These are phyloP conservation scores for Trichoderma sp. DNA, from an alignment of 2,329 filamentous ascomycete genomes.

Conservation along the genomic window DNA sequence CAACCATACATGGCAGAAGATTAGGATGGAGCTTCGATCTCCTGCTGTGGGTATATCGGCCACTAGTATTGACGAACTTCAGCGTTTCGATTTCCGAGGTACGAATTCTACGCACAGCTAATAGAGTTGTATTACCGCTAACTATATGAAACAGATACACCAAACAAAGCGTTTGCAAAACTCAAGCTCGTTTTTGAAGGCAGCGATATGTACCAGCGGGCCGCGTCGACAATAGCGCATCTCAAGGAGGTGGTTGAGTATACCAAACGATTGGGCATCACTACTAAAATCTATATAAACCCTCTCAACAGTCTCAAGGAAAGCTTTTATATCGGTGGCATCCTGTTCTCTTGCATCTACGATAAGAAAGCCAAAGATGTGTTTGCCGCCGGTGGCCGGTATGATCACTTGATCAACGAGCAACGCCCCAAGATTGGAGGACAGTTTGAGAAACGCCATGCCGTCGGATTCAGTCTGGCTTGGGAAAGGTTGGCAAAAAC, in stretches of 20 bases:
- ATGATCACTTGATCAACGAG: conserved; percentile 84
- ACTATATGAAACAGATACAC: conserved; percentile 42
- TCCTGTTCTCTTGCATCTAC: conserved; percentile 87
- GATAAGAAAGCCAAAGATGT: conserved; percentile 82
- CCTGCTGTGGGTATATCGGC: conserved; percentile 77
- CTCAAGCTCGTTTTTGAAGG: conserved; percentile 60
- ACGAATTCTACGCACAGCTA: conserved; percentile 25
- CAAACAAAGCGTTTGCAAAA: conserved; percentile 55
- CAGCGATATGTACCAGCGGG: conserved; percentile 67
- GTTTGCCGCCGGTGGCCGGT: conserved; percentile 89
- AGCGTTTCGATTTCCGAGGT: conserved; percentile 87
- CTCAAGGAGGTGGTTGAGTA: conserved; percentile 76
- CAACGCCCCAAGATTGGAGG: conserved; percentile 68
- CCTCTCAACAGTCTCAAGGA: conserved; percentile 88
- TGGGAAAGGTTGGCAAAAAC: conserved; percentile 79
- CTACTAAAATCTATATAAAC: conserved; percentile 76
- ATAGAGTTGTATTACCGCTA: conserved; percentile 19
- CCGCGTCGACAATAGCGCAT: conserved; percentile 73
- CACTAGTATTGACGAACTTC: conserved; percentile 85
- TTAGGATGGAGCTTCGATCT: conserved; percentile 78
- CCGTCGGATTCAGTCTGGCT: conserved; percentile 87
- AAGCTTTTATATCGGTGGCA: conserved; percentile 79
- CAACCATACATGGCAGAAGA: conserved; percentile 77
- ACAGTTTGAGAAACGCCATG: conserved; percentile 66
- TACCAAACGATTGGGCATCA: conserved; percentile 70